Conservation (phyloP, 2,329 filamentous ascomycete genomes). For the Cyclaneusma minus region DNA sequence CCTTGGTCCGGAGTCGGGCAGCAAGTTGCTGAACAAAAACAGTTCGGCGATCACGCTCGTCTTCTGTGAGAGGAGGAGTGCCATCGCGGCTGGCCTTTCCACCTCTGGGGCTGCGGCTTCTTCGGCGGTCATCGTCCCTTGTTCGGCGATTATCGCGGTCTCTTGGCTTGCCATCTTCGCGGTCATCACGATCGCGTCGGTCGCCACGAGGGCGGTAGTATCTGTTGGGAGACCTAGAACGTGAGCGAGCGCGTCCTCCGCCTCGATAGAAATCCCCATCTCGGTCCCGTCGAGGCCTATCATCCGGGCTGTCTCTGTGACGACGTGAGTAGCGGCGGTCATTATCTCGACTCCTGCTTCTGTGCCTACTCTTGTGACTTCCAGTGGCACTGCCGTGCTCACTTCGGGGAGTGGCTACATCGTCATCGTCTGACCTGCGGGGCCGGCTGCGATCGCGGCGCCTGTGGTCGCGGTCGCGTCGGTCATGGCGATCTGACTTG, state of each 20-base stretch:
- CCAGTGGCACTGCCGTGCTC: slow-evolving; percentile 55
- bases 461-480: slow-evolving; percentile 38
- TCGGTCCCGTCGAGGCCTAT: slow-evolving; percentile 26
- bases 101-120: slow-evolving; percentile 23
- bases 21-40: slow-evolving; percentile 98
- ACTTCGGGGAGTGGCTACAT: slow-evolving; percentile 54
- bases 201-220: slow-evolving; percentile 35
- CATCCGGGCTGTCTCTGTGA: slow-evolving; percentile 40
- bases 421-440: slow-evolving; percentile 35
- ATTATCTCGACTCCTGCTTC: slow-evolving; percentile 65
- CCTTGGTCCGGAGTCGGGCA: slow-evolving; percentile 78
- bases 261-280: slow-evolving; percentile 60
- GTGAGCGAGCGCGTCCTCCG: slow-evolving; percentile 46
- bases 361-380: slow-evolving; percentile 64
- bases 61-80: slow-evolving; percentile 70
- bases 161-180: slow-evolving; percentile 28
- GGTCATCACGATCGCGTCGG: slow-evolving; percentile 34
- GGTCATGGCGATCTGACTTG: slow-evolving; percentile 34
- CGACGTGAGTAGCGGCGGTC: slow-evolving; percentile 60
- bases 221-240: slow-evolving; percentile 55
- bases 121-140: slow-evolving; percentile 21
- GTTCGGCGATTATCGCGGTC: slow-evolving; percentile 26
- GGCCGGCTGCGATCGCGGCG: slow-evolving; percentile 43
- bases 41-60: slow-evolving; percentile 90
- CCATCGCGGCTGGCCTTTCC: slow-evolving; percentile 25